Percentiles rank a stretch among this genome's conserved stretches.
Evolutionary conservation across 768 basidiomycete genomes (phyloP).

Genomic region (Russula vinacea): DNA sequence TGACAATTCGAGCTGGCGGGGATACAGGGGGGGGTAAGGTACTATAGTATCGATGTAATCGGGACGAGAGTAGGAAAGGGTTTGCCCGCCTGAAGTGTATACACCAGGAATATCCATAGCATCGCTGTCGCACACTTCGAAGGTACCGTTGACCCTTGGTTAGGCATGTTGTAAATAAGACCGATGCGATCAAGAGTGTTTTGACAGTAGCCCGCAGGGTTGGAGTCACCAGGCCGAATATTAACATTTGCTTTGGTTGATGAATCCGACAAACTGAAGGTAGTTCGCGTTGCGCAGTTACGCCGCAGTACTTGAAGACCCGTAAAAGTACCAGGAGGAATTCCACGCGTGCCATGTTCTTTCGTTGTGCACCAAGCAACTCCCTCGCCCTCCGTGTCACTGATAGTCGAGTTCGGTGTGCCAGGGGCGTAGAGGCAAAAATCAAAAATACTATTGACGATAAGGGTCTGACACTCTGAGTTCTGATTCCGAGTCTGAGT

Average conservation of each 20-base stretch:
- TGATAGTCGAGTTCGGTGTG: slow-evolving; percentile 53
- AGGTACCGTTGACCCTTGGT: slow-evolving; percentile 52
- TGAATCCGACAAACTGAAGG: slow-evolving; percentile 57
- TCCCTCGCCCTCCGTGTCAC: slow-evolving; percentile 62
- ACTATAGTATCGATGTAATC: slow-evolving; percentile 42
- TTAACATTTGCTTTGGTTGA: slow-evolving; percentile 61
- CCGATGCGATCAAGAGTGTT: slow-evolving; percentile 77
- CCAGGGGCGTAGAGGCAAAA: slow-evolving; percentile 67
- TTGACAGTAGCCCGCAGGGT: slow-evolving; percentile 56
- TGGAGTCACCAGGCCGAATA: slow-evolving; percentile 51
- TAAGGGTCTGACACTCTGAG: slow-evolving; percentile 69
- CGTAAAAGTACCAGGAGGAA: slow-evolving; percentile 59
- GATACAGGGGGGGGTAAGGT: slow-evolving; percentile 43
- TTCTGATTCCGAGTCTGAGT: slow-evolving; percentile 56
- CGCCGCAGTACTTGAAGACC: slow-evolving; percentile 70
- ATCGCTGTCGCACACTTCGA: slow-evolving; percentile 66
- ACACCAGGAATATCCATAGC: slow-evolving; percentile 58
- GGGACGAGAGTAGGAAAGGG: slow-evolving; percentile 45
- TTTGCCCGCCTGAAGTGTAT: slow-evolving; percentile 43
- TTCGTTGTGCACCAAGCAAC: slow-evolving; percentile 78
- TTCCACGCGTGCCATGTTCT: slow-evolving; percentile 67
- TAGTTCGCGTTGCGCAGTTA: slow-evolving; percentile 57
- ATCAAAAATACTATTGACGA: slow-evolving; percentile 59
- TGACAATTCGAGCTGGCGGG: slow-evolving; percentile 47
- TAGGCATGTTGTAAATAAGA: slow-evolving; percentile 69